Evolutionary conservation across 495 filamentous ascomycete species (phyloP), one percentile per base, ranked within the genome.

Genomic region (Hypoxylon crocopeplum): DNA sequence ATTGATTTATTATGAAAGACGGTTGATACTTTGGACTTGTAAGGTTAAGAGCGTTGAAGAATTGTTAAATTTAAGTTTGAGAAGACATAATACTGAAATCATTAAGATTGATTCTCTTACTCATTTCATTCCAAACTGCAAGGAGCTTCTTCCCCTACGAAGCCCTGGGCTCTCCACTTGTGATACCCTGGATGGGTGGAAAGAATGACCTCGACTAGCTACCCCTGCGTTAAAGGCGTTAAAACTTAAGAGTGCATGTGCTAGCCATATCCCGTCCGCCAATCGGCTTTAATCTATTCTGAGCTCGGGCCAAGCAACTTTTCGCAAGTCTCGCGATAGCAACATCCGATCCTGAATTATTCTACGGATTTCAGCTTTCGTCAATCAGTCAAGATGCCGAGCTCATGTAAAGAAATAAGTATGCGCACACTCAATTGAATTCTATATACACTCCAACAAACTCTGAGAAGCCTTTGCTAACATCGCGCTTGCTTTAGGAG

Each of bases 371-470:
- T 48, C 15, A 17, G 20, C 29, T 25, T n/a, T 24, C 39, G 24
- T 39, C 25, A 27, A 47, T 7, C n/a, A n/a, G n/a, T 60, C 75
- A 86, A 66, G 45, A 98, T 98, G 94, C 94, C 94, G 20, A 89
- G 88, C 71, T 97, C 93, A 52, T 98, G 94, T 81, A 90, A 90
- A 82, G 93, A 97, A 70, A 92, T 98, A 69, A 85, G 94, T 98
- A 83, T 67, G 87, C 77, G 21, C 39, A 52, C 30, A 38, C 17
- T 22, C 49, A 29, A 19, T 34, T 44, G 47, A 22, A 46, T 16
- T 25, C 13, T n/a, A n/a, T 25, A 40, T 33, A 15, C 46, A 30
- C 33, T 46, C 15, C 15, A 19, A 44, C 5, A 34, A 15, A 20
- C 3, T 46, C 19, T 33, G n/a, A n/a, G 19, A 16, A 55, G 7